Percentiles rank a stretch among this genome's conserved stretches.
Conservation (phyloP, 2,329 filamentous ascomycete genomes). For the Colletotrichum filicis region DNA sequence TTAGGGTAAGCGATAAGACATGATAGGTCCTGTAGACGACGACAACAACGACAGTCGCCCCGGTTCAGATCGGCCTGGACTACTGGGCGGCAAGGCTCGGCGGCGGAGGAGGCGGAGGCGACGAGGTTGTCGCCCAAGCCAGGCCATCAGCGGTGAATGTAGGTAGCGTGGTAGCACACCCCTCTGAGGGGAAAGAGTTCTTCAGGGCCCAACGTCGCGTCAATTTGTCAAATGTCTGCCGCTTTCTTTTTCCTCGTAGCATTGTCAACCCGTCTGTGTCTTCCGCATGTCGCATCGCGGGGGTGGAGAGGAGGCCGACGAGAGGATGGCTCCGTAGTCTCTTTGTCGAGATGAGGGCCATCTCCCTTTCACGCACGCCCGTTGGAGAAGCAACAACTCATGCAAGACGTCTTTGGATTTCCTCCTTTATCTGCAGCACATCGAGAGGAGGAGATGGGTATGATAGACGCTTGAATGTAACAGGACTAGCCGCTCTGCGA, state of each 20-base stretch:
- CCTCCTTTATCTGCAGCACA: not conserved
- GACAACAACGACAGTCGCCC: not conserved
- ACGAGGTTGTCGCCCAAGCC: not conserved
- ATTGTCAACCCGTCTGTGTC: not conserved
- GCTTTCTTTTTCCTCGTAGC: slow-evolving; percentile 5
- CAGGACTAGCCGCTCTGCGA: not conserved
- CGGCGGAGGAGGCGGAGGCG: not conserved
- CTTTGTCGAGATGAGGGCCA: not conserved
- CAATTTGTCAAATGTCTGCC: not conserved
- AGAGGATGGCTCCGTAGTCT: not conserved
- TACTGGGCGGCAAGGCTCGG: not conserved
- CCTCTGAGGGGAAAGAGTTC: not conserved
- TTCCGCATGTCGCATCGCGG: not conserved
- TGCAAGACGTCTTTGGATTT: not conserved
- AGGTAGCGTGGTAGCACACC: not conserved
- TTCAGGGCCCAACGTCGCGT: not conserved
- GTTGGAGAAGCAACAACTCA: not conserved
- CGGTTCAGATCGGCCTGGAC: not conserved
- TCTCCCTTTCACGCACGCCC: not conserved
- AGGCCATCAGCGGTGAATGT: slow-evolving; percentile 1
- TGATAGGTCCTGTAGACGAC: slow-evolving; percentile 1
- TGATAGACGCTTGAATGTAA: not conserved
- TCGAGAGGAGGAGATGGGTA: not conserved
- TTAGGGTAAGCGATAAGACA: not conserved
- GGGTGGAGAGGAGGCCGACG: not conserved